Evolutionary conservation across 106 monocot genomes (phyloP), one percentile per base, ranked within the genome.

Genomic region (Dioscorea zingiberensis): DNA sequence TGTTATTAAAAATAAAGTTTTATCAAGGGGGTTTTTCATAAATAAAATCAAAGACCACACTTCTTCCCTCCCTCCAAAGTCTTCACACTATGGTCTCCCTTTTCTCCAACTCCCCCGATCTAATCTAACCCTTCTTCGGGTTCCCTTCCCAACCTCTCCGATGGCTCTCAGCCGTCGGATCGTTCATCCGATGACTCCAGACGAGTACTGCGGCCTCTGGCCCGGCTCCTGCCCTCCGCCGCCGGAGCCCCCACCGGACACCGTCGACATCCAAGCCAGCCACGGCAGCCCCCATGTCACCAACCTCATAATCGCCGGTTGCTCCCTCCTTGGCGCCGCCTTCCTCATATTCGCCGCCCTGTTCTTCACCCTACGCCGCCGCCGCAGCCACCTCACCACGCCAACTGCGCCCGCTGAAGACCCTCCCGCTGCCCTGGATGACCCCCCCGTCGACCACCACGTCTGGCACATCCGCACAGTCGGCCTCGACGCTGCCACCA

Each of bases 401-500:
- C 47, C 45, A 5, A 18, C 47, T 2, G 10, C 64, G 13, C 19
- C 56, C n/a, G 0, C 47, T 0, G 8, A 19, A 18, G 19, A 7
- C 24, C 18, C 47, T 0, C 2, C 15, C 69, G 17, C 47, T 47
- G 47, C 6, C 21, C 13, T 12, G 0, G 12, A n/a, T 9, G 44
- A 21, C 47, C 47, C 6, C 21, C 13, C 24, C 1, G 12, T 32
- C 24, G 44, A 21, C 56, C 12, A 51, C 18, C 51, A 7, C 19
- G 13, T 19, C 51, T 80, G 85, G 85, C 72, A 71, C 70, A 70
- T 85, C 48, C 54, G 71, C 26, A 80, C 80, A 38, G 70, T 59
- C n/a, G 85, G 80, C n/a, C 76, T 85, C 23, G 85, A 85, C 24
- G 56, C 76, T 69, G 5, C 65, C 62, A 45, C 66, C 56, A 85